These are phyloP conservation scores for Raddia guianensis DNA, from an alignment of 176 grass and related monocot species.

Conservation along the genomic window DNA sequence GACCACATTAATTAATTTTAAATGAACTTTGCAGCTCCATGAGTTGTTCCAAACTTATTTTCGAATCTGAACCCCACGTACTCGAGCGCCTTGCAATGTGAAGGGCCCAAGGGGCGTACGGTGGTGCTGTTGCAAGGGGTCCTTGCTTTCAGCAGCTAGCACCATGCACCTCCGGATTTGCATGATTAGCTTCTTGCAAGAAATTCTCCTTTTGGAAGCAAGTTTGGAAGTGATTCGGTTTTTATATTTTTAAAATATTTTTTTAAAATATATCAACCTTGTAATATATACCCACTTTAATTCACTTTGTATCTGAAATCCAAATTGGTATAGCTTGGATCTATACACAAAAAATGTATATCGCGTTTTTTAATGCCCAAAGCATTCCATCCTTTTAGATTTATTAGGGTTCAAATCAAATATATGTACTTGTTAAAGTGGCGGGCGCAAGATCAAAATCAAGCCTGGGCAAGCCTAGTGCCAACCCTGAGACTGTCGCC, in stretches of 20 bases:
- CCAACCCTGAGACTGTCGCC: no score
- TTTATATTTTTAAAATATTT: neutral
- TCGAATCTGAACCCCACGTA: neutral
- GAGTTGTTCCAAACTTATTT: neutral
- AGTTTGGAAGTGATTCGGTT: neutral
- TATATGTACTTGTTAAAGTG: no score
- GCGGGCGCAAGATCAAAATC: no score
- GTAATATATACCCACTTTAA: neutral
- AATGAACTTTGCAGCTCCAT: neutral
- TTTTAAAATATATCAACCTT: neutral
- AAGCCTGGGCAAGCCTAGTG: no score
- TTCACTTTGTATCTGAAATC: no score
- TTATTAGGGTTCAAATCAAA: no score
- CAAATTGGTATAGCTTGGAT: no score
- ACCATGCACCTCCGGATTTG: neutral
- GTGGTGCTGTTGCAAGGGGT: neutral
- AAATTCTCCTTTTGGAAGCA: neutral
- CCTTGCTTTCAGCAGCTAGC: neutral
- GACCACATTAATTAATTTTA: neutral
- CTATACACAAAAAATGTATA: no score
- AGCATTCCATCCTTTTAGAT: no score
- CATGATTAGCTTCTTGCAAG: neutral
- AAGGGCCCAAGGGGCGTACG: fast-evolving
- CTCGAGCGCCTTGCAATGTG: neutral
- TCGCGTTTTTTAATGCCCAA: no score